Evolutionary conservation across 148 eudicot species (phyloP).

Genomic region (Tetragonia tetragonoides): DNA sequence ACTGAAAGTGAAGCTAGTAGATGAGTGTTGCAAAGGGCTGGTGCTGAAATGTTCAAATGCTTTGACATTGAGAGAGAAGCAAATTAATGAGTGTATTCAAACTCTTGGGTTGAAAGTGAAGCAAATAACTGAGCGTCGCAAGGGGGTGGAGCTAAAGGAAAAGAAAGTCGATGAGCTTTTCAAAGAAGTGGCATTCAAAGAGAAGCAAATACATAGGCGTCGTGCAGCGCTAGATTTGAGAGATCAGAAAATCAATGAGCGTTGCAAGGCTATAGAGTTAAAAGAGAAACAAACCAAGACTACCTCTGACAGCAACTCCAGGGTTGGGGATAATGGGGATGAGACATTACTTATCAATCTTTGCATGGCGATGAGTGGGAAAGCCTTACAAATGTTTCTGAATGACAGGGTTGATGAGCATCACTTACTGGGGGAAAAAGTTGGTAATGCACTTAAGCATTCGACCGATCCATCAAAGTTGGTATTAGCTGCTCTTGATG

Average conservation of each 20-base stretch:
- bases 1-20: background rate
- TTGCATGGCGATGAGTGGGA: slow-evolving; percentile 20
- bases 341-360: background rate
- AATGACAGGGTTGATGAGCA: slow-evolving; percentile 16
- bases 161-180: background rate
- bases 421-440: background rate
- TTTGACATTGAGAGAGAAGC: background rate
- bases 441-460: slow-evolving; percentile 17
- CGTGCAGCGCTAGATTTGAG: background rate
- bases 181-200: slow-evolving; percentile 9
- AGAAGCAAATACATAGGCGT: slow-evolving; percentile 10
- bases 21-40: background rate
- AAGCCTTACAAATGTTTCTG: slow-evolving; percentile 8
- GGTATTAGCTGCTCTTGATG: slow-evolving; percentile 19
- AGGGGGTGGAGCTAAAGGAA: background rate
- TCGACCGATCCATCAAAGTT: slow-evolving; percentile 18
- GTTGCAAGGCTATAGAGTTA: background rate
- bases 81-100: background rate
- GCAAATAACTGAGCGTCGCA: background rate
- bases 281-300: slow-evolving; percentile 2
- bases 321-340: background rate
- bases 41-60: background rate
- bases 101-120: background rate
- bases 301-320: background rate
- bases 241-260: slow-evolving; percentile 1